Evolutionary conservation across 768 basidiomycete genomes (phyloP).

Genomic region (Mycena olivaceomarginata): DNA sequence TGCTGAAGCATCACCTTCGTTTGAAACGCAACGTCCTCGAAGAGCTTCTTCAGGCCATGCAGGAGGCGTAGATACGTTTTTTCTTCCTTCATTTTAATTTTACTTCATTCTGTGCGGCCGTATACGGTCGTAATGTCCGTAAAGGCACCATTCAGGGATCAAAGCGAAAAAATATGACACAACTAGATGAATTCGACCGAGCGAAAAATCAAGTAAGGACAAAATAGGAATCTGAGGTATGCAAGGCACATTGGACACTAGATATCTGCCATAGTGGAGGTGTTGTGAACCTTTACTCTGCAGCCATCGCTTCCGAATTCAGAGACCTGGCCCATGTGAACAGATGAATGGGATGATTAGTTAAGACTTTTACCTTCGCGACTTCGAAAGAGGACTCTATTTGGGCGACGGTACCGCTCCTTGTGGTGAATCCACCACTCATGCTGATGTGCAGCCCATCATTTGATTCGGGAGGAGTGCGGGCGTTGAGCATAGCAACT

Average conservation of each 20-base stretch:
- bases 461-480: neutral
- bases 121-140: too few relatives aligned
- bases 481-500: slow-evolving; percentile 10
- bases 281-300: neutral
- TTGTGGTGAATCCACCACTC: neutral
- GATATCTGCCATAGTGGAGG: neutral
- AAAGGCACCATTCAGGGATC: too few relatives aligned
- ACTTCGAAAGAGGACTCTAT: neutral
- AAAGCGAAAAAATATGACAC: too few relatives aligned
- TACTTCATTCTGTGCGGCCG: too few relatives aligned
- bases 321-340: neutral
- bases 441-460: neutral
- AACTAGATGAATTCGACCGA: too few relatives aligned
- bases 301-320: neutral
- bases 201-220: too few relatives aligned
- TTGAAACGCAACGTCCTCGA: too few relatives aligned
- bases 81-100: too few relatives aligned
- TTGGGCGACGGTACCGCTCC: neutral
- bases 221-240: neutral
- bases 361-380: neutral
- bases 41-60: too few relatives aligned
- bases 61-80: too few relatives aligned
- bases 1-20: too few relatives aligned
- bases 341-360: neutral
- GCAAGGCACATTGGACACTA: neutral